Conservation (phyloP, 805 yeast genomes). For the Zygosaccharomyces rouxii region DNA sequence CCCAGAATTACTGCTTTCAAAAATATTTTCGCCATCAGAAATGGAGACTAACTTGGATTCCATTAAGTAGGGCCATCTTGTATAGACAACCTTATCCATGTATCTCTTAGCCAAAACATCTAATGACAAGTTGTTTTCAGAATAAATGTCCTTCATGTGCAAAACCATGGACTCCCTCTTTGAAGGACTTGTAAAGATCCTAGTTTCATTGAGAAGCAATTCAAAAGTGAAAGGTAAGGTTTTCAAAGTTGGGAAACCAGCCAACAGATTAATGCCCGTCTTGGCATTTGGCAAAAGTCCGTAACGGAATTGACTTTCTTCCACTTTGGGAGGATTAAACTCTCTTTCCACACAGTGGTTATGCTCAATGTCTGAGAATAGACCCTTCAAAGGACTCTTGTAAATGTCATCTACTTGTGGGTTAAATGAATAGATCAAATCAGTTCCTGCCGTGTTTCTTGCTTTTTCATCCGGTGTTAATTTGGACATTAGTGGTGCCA, state of each 20-base stretch:
- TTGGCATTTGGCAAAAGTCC: slow-evolving; percentile 66
- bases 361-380: slow-evolving; percentile 71
- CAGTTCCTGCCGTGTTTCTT: slow-evolving; percentile 73
- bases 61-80: slow-evolving; percentile 86
- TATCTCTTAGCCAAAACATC: slow-evolving; percentile 64
- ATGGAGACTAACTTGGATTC: slow-evolving; percentile 71
- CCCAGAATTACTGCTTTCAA: slow-evolving; percentile 25
- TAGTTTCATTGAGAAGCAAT: slow-evolving; percentile 57
- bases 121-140: slow-evolving; percentile 45
- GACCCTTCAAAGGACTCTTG: slow-evolving; percentile 71
- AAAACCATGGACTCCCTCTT: slow-evolving; percentile 77
- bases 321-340: slow-evolving; percentile 49
- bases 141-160: slow-evolving; percentile 50
- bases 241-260: slow-evolving; percentile 85
- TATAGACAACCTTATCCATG: slow-evolving; percentile 59
- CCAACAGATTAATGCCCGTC: slow-evolving; percentile 64
- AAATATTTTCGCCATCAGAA: slow-evolving; percentile 49
- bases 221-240: slow-evolving; percentile 58
- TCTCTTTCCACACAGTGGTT: slow-evolving; percentile 69
- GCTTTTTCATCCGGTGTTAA: slow-evolving; percentile 64
- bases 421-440: slow-evolving; percentile 64
- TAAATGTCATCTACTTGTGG: slow-evolving; percentile 68
- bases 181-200: slow-evolving; percentile 81
- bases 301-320: slow-evolving; percentile 37
- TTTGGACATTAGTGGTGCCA: slow-evolving; percentile 58